Evolutionary conservation across 225 moss, liverwort and hornwort species (phyloP).

Genomic region (Physcomitrellopsis africana): DNA sequence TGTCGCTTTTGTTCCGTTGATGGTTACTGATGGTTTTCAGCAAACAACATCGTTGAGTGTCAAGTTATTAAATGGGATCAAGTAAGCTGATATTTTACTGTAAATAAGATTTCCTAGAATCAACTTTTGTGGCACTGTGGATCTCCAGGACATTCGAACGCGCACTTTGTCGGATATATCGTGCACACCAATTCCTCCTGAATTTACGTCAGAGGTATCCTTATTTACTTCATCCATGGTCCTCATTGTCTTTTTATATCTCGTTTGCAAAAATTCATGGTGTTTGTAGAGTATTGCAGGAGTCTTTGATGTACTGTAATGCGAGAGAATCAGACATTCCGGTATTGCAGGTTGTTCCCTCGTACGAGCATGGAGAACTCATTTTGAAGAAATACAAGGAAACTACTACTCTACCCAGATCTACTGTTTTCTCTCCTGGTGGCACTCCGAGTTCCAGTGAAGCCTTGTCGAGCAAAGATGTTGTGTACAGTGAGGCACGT

Average conservation of each 20-base stretch:
- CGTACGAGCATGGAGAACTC: conserved; percentile 64
- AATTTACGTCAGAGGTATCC: conserved; percentile 63
- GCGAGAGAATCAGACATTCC: background rate
- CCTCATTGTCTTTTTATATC: background rate
- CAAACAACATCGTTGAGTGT: background rate
- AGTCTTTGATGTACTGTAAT: background rate
- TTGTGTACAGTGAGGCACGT: conserved; percentile 63
- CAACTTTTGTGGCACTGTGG: background rate
- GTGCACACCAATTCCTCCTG: conserved; percentile 55
- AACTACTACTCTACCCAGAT: conserved; percentile 35
- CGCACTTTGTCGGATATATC: conserved; percentile 68
- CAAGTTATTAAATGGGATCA: background rate
- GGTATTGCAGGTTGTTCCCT: conserved; percentile 58
- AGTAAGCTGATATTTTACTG: background rate
- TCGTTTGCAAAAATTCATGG: too few species aligned
- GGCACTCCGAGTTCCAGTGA: conserved; percentile 36
- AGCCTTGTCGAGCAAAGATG: conserved; percentile 43
- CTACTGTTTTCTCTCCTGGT: conserved; percentile 33
- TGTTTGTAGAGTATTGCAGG: background rate
- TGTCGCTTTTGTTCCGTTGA: background rate
- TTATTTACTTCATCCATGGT: background rate
- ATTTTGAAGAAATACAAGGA: conserved; percentile 50
- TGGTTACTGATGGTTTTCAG: background rate
- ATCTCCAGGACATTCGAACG: conserved; percentile 58
- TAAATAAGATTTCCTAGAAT: background rate